Base-by-base conservation (phyloP, 1,284 basidiomycete species). In the Porogramme epimiltina region DNA sequence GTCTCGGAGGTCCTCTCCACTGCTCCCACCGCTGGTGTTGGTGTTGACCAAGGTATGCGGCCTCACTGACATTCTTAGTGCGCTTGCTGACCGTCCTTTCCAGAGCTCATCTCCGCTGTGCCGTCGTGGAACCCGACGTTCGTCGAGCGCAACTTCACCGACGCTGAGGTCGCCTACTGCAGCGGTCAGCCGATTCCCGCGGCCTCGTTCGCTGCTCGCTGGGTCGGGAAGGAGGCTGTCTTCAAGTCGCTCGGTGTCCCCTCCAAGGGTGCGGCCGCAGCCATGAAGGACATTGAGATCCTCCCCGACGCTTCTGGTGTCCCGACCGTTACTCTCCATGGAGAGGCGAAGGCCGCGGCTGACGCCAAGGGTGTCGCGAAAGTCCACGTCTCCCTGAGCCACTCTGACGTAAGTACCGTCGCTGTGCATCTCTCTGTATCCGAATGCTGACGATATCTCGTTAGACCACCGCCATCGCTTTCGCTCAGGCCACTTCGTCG, bases 201-300 rank as follows among this genome's bases (percentile, higher is more conserved):
- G 1, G 90, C 96, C 3, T 98, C 95, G 9, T 95, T 97, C 68
- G 95, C 95, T 34, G 95, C 92, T 46, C 90, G 95, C 59, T 99
- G 97, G 95, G 92, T 87, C 42, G 95, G 94, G 44, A 99, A 98
- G 73, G 97, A 99, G 72, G 96, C 95, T 11, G 91, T 95, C 47
- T 98, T 99, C 87, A 99, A 99, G 77, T 91, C 94, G n/a, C 82
- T 99, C 15, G 91, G 92, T 28, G 89, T 95, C 37, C 76, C 86
- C 19, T 95, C 92, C 4, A 91, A 95, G 72, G 97, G 97, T 38
- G 93, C 95, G 5, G 92, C 84, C 15, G 94, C 96, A 16, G 79
- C 90, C 23, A 89, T 99, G 89, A 93, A 91, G 73, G 95, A 98
- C 59, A 98, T 99, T 61, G 97, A 98, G 73, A 96, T 99, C 62